Base-by-base conservation (phyloP, 202 grass and related monocot genomes). In the Schoenoplectus triqueter region DNA sequence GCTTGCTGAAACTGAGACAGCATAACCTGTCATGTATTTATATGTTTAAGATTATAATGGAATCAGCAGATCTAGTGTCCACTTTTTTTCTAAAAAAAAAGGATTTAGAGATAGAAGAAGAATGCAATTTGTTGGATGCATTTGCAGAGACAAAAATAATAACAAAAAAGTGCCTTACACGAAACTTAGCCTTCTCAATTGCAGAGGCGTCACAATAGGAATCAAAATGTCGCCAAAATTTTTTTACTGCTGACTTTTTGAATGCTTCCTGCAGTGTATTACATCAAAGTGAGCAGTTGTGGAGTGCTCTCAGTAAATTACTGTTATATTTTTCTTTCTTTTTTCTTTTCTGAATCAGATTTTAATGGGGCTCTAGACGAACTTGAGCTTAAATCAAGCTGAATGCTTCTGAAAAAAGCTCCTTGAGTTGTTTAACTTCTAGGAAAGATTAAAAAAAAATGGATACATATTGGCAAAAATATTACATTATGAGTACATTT, bases 221-320 rank as follows among this genome's bases (percentile, higher is more conserved):
- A 92, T 98, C 66, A 72, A 98, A 93, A 18, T 98, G 86, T 81
- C 91, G 88, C 92, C 92, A 95, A 84, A 98, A 95, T 51, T 71
- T 93, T 81, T 91, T 84, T 60, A 95, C 91, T 54, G 89, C 95
- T 67, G 88, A 90, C 9, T 80, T 89, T 86, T 91, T 90, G 86
- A 98, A 95, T 82, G 85, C 77, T 88, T 92, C 92, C 95, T 98
- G 88, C 88, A 80, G 20, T 20, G 45, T 10, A 87, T 75, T 41
- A 51, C 20, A 75, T 5, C 5, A 54, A 10, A 20, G 55, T 11
- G 21, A 56, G 10, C 19, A 76, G 5, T 15, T 76, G 4, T 50
- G 15, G 2, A 56, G 48, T 40, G 55, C 72, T 55, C 4, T 21
- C 19, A 75, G 10, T 5, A 39, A 54, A 31, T 31, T 75, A 55